Base-by-base conservation (phyloP, 805 yeast species). In the Saccharomycopsis sp. region DNA sequence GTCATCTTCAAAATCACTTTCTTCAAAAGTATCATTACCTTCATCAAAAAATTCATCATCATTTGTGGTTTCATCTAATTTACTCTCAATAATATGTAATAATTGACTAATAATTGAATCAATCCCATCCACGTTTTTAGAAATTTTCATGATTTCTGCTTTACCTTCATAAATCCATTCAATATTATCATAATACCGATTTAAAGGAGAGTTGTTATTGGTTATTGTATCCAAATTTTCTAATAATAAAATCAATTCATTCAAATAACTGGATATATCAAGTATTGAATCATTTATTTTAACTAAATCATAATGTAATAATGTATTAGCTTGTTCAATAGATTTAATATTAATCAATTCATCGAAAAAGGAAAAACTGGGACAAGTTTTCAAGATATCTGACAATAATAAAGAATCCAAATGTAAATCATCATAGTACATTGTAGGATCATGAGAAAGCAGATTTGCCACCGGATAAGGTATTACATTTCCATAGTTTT, bases 101-200 rank as follows among this genome's bases (percentile, higher is more conserved):
- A 57, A 38, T 5, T 50, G 50, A 1, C 54, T 44, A 8, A 55
- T 49, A 15, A 51, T 41, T 5, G 37, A 34, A 19, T 59, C 61
- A 6, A 59, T 45, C 3, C 44, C 36, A 3, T 52, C 54, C 15
- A 52, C 35, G 21, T 49, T 51, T 19, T 40, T 40, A 12, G 39
- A 35, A 3, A 55, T 45, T 30, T 50, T 51, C 4, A 49, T 20
- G 5, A 59, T 43, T 34, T 59, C 59, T 1, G 21, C 18, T 26
- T 43, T 47, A 1, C 54, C 61, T 30, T 56, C 56, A 21, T 38
- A 47, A 1, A 58, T 45, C 61, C 62, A 59, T 15, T 46, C 48
- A 21, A 46, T 38, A 23, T 46, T 46, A 28, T 46, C 45, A 23
- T 46, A 41, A 20, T 46, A 46, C 21, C 39, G 37, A 28, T 46